These are phyloP conservation scores for Mortierella sp. DNA, from an alignment of 371 early-diverging fungal genomes.

Conservation along the genomic window DNA sequence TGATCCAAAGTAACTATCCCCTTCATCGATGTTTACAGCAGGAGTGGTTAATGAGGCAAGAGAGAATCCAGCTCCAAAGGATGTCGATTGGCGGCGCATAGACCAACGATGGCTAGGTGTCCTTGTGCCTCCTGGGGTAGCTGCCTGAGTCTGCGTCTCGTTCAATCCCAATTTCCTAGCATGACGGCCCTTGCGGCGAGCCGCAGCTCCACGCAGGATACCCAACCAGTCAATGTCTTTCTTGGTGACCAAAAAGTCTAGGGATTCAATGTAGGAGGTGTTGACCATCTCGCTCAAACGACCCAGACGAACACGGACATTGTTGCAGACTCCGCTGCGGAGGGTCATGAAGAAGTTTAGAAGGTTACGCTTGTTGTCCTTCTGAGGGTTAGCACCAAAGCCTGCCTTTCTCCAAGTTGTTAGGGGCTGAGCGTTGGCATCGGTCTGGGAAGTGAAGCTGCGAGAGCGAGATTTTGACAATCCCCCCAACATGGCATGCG, in stretches of 20 bases:
- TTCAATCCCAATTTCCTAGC: conserved; percentile 64
- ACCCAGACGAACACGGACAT: conserved; percentile 80
- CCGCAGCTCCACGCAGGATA: conserved; percentile 68
- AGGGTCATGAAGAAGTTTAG: conserved; percentile 90
- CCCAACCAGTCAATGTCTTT: conserved; percentile 79
- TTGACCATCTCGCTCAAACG: conserved; percentile 82
- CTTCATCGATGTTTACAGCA: conserved; percentile 38
- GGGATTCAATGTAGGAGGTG: conserved; percentile 84
- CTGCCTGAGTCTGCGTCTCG: conserved; percentile 63
- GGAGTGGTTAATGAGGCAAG: conserved; percentile 46
- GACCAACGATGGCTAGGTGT: conserved; percentile 62
- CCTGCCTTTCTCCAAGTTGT: conserved; percentile 53
- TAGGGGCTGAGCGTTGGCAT: conserved; percentile 34
- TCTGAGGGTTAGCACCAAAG: conserved; percentile 38
- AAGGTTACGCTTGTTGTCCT: conserved; percentile 72
- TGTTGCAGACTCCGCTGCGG: conserved; percentile 80
- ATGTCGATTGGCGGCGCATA: conserved; percentile 55
- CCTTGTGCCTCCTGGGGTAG: conserved; percentile 64
- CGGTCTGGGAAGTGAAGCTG: conserved; percentile 27
- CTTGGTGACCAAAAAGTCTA: conserved; percentile 87
- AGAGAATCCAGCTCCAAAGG: conserved; percentile 26
- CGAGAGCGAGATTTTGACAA: conserved; percentile 37
- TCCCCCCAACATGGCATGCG: conserved; percentile 82
- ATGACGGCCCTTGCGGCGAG: conserved; percentile 56
- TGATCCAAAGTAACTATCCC: conserved; percentile 55